Percentiles rank a stretch among this genome's conserved stretches.
These are phyloP conservation scores for Dacryopinax spathularia DNA, from an alignment of 768 basidiomycete species.

Conservation along the genomic window DNA sequence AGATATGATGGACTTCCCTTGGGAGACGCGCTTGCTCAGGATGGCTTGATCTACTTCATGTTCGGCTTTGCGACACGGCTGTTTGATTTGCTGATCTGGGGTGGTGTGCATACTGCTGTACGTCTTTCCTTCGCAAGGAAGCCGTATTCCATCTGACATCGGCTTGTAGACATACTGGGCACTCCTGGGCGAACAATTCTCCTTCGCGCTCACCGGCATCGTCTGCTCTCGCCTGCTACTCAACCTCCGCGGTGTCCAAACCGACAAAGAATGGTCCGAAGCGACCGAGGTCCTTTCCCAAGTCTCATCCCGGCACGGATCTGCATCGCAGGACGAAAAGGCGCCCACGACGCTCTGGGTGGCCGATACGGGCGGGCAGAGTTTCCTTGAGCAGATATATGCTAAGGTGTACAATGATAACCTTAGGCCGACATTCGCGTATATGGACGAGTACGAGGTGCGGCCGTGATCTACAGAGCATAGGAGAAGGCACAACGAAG, in stretches of 20 bases:
- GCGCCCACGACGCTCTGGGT: background rate
- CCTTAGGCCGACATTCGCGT: background rate
- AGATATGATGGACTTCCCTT: background rate
- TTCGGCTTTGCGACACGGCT: background rate
- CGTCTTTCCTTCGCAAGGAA: background rate
- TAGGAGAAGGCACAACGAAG: no score
- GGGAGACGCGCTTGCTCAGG: background rate
- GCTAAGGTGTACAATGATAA: background rate
- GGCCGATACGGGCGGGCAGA: background rate
- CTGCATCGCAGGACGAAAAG: background rate
- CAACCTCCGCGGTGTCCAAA: background rate
- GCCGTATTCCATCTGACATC: background rate
- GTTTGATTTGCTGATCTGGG: background rate
- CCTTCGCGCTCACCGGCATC: background rate
- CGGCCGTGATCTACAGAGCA: no score
- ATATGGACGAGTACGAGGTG: background rate
- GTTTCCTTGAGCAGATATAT: constrained; percentile 2
- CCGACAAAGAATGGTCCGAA: background rate
- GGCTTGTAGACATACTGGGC: background rate
- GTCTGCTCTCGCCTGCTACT: background rate
- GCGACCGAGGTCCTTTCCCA: background rate
- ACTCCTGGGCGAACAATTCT: constrained; percentile 1
- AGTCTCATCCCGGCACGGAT: background rate
- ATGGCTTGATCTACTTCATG: background rate
- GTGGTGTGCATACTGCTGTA: background rate